A percentile compares a stretch with the other conserved stretches of the same genome.
These are phyloP conservation scores for Aspergillus funiculosus DNA, from an alignment of 495 filamentous ascomycete genomes.

Conservation along the genomic window DNA sequence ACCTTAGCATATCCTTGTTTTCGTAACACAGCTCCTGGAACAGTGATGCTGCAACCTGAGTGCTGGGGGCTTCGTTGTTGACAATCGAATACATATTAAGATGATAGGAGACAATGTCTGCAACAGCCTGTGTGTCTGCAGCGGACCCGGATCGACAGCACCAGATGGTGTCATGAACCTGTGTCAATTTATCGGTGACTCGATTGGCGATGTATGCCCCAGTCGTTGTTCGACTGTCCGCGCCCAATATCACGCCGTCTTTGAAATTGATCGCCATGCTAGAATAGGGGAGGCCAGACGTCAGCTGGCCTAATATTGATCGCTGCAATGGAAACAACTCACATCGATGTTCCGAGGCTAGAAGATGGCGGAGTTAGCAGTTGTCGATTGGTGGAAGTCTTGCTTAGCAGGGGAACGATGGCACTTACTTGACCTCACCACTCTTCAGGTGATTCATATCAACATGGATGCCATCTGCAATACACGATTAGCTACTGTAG, in stretches of 20 bases:
- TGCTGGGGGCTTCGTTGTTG: constrained; percentile 84
- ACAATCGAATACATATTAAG: constrained; percentile 84
- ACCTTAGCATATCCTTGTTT: constrained; percentile 92
- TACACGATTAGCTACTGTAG: constrained; percentile 22
- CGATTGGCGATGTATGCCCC: constrained; percentile 98
- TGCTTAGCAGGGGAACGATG: background rate
- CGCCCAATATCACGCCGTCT: constrained; percentile 92
- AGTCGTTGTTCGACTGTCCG: constrained; percentile 97
- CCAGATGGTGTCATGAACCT: constrained; percentile 98
- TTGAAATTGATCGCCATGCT: constrained; percentile 87
- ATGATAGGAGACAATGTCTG: constrained; percentile 95
- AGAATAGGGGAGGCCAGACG: background rate
- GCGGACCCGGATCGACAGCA: constrained; percentile 97
- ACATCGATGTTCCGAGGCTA: constrained; percentile 95
- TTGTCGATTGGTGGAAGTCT: background rate
- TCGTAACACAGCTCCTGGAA: constrained; percentile 97
- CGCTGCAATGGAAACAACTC: constrained; percentile 31
- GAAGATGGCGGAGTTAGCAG: constrained; percentile 27
- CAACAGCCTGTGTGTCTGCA: constrained; percentile 95
- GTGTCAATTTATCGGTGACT: constrained; percentile 98
- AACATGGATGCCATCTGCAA: constrained; percentile 91
- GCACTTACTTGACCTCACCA: constrained; percentile 80
- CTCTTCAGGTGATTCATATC: constrained; percentile 95
- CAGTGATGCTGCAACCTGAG: constrained; percentile 85
- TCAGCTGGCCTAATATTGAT: constrained; percentile 6